These are phyloP conservation scores for Epichloe typhina DNA, from an alignment of 2,329 filamentous ascomycete genomes.

Conservation along the genomic window DNA sequence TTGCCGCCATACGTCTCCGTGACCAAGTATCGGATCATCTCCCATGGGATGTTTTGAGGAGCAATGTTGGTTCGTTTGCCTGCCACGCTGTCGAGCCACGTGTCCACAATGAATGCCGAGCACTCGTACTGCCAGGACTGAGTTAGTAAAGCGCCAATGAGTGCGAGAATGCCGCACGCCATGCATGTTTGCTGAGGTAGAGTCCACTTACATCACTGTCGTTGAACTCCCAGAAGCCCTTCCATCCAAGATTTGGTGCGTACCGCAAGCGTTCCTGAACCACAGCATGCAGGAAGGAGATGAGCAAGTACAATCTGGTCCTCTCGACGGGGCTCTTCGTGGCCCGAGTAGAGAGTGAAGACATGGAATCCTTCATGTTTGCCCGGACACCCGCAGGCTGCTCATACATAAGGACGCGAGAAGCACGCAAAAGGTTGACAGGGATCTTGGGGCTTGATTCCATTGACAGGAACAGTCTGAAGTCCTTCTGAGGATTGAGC, in stretches of 20 bases:
- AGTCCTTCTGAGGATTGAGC: conserved; percentile 84
- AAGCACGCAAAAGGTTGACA: conserved; percentile 86
- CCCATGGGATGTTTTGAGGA: conserved; percentile 89
- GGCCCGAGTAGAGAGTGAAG: conserved; percentile 63
- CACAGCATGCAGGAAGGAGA: conserved; percentile 91
- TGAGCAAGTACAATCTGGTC: conserved; percentile 73
- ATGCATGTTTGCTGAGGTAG: background rate
- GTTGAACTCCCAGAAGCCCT: conserved; percentile 99
- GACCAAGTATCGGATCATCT: conserved; percentile 81
- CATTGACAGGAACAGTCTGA: conserved; percentile 95
- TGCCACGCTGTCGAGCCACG: conserved; percentile 76
- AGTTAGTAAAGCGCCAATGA: conserved; percentile 5
- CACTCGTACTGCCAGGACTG: conserved; percentile 71
- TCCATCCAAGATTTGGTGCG: conserved; percentile 89
- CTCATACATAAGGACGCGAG: conserved; percentile 92
- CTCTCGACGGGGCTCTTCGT: conserved; percentile 81
- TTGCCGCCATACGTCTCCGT: conserved; percentile 96
- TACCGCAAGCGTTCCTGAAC: conserved; percentile 91
- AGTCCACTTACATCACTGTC: conserved; percentile 74
- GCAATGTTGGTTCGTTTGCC: conserved; percentile 84
- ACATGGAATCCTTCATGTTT: conserved; percentile 97
- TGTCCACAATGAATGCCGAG: conserved; percentile 88
- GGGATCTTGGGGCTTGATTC: conserved; percentile 94
- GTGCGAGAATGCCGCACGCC: background rate
- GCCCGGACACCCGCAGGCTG: conserved; percentile 92